Percentiles rank a stretch among this genome's conserved stretches.
These are phyloP conservation scores for Dipsacomyces acuminosporus DNA, from an alignment of 371 early-diverging fungal species.

Conservation along the genomic window DNA sequence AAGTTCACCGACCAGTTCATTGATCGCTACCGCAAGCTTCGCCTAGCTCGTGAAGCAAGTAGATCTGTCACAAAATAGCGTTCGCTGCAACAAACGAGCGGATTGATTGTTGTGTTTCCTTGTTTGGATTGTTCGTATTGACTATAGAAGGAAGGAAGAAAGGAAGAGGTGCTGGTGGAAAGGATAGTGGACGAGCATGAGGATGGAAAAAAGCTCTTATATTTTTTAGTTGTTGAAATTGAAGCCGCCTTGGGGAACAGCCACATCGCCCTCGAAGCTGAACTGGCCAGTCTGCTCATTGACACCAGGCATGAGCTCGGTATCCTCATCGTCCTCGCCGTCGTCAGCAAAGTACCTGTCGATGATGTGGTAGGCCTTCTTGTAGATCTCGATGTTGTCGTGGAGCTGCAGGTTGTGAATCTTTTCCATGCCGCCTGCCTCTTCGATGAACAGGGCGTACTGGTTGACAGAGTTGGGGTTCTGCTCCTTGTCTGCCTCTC, in stretches of 20 bases:
- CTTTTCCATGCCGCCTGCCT: slow-evolving; percentile 87
- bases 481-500: slow-evolving; percentile 65
- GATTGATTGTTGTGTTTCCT: no score
- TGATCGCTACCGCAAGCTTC: slow-evolving; percentile 51
- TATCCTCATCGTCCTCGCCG: slow-evolving; percentile 70
- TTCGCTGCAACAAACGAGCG: no score
- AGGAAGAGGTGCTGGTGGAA: no score
- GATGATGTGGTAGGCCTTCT: slow-evolving; percentile 85
- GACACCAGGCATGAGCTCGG: slow-evolving; percentile 60
- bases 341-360: slow-evolving; percentile 92
- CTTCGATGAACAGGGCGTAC: slow-evolving; percentile 82
- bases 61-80: no score
- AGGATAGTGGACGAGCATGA: neutral
- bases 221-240: slow-evolving; percentile 52
- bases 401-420: slow-evolving; percentile 87
- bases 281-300: slow-evolving; percentile 65
- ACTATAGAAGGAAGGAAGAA: no score
- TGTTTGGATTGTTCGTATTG: no score
- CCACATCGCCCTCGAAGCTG: slow-evolving; percentile 58
- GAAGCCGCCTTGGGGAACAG: slow-evolving; percentile 70
- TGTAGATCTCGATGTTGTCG: slow-evolving; percentile 91
- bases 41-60: slow-evolving; percentile 22
- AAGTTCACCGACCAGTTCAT: slow-evolving; percentile 61
- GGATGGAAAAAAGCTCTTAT: neutral
- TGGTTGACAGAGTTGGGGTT: slow-evolving; percentile 57